Percentiles rank a stretch among this genome's conserved stretches.
phyloP scores from a whole-genome alignment of 257 asterid species.

The Capsicum rhomboideum region DNA sequence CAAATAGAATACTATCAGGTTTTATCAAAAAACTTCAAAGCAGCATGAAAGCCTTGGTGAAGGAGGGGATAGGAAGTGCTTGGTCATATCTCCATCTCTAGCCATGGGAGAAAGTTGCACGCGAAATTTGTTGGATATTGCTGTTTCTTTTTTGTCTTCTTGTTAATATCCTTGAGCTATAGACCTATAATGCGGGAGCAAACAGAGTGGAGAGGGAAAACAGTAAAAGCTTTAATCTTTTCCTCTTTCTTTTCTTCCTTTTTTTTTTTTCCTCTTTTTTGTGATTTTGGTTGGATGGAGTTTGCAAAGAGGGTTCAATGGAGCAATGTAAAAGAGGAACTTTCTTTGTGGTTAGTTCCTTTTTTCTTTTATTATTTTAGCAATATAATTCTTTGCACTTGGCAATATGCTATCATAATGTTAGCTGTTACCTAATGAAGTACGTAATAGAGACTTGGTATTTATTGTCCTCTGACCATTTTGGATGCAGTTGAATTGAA shows the following conservation, averaged over 20 bases:
- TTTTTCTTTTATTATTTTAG: not conserved
- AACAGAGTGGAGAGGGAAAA: not conserved
- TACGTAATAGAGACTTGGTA: not conserved
- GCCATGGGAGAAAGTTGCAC: not conserved
- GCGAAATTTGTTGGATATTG: not conserved
- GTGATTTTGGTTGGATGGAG: not conserved
- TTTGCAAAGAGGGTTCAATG: not conserved
- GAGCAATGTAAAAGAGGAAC: too few relatives aligned
- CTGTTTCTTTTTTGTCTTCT: not conserved
- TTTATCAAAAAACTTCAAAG: constrained; percentile 33
- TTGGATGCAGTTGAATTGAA: not conserved
- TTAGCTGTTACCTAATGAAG: not conserved
- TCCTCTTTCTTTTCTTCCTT: not conserved
- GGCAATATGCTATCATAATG: not conserved
- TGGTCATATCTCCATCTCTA: not conserved
- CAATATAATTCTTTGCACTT: not conserved
- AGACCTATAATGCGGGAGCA: not conserved
- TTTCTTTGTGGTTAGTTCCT: not conserved
- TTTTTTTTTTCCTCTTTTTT: not conserved
- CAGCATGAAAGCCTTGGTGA: not conserved
- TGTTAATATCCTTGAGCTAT: not conserved
- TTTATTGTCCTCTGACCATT: not conserved
- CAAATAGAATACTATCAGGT: constrained; percentile 46
- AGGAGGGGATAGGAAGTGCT: not conserved
- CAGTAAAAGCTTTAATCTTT: not conserved